Conservation (phyloP, 352 stramenopile genomes). For the Globisporangium nodosum region DNA sequence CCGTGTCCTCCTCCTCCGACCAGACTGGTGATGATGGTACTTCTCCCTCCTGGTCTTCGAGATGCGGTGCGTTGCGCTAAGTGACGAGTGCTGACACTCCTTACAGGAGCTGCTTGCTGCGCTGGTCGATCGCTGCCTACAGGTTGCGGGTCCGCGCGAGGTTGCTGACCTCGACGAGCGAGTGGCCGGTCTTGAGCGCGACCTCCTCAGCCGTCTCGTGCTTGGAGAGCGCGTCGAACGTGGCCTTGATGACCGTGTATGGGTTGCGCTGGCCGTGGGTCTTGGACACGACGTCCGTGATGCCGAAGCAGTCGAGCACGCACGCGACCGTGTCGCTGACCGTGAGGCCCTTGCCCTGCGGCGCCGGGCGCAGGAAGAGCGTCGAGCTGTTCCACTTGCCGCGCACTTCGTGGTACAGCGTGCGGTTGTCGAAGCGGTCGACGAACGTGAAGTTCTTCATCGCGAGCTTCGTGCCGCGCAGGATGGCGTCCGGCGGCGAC, state of each 20-base stretch:
- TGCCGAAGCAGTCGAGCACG: slow-evolving; percentile 88
- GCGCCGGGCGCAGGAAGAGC: slow-evolving; percentile 81
- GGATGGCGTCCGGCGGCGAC: slow-evolving; percentile 84
- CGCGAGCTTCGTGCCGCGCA: slow-evolving; percentile 85
- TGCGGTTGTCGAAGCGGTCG: slow-evolving; percentile 90
- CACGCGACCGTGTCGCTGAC: slow-evolving; percentile 79
- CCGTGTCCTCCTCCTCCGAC: too few species aligned
- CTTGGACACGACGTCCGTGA: slow-evolving; percentile 91
- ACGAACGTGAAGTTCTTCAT: slow-evolving; percentile 94
- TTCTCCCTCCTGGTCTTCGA: too few species aligned
- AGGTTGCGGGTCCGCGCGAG: slow-evolving; percentile 64
- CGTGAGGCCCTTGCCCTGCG: slow-evolving; percentile 64
- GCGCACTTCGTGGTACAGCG: slow-evolving; percentile 89
- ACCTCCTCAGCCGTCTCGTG: slow-evolving; percentile 93
- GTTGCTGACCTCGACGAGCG: slow-evolving; percentile 75
- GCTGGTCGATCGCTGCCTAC: slow-evolving; percentile 25
- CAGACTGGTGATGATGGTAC: too few species aligned
- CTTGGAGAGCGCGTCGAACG: slow-evolving; percentile 92
- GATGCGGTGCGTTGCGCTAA: too few species aligned
- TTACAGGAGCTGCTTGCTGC: too few species aligned
- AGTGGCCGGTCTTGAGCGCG: slow-evolving; percentile 89
- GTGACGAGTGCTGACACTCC: too few species aligned
- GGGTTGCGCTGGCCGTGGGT: slow-evolving; percentile 92
- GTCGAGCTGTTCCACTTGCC: slow-evolving; percentile 96
- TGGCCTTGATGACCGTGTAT: slow-evolving; percentile 93